A percentile compares a stretch with the other conserved stretches of the same genome.
Evolutionary conservation across 208 protist species (phyloP).

Genomic region (Porcisia hertigi): DNA sequence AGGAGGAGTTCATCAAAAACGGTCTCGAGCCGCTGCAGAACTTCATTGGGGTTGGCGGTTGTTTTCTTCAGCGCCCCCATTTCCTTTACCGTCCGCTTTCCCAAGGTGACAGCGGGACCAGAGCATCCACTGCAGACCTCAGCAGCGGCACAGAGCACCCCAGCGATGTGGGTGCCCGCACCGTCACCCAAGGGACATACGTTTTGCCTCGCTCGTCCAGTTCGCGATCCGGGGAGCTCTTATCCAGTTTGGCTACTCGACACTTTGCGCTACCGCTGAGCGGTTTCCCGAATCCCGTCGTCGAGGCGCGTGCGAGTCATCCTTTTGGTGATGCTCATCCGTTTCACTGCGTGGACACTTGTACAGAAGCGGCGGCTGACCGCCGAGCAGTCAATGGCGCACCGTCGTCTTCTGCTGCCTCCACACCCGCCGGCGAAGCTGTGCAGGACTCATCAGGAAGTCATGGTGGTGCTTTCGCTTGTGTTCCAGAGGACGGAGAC

Average conservation of each 20-base stretch:
- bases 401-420: too few relatives aligned
- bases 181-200: not conserved
- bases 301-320: too few relatives aligned
- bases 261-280: not conserved
- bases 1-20: slow-evolving; percentile 21
- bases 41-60: slow-evolving; percentile 27
- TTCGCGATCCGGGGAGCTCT: not conserved
- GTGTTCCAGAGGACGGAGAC: not conserved
- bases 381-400: not conserved
- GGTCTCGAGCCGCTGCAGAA: slow-evolving; percentile 31
- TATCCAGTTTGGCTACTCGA: not conserved
- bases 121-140: not conserved
- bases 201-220: not conserved
- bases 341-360: not conserved
- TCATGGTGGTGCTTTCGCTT: not conserved
- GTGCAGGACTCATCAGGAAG: not conserved
- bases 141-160: not conserved
- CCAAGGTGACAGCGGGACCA: not conserved
- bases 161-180: not conserved
- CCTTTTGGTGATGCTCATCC: not conserved
- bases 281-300: not conserved
- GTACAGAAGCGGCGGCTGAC: too few relatives aligned
- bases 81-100: slow-evolving; percentile 22
- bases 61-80: slow-evolving; percentile 21
- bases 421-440: not conserved